These are phyloP conservation scores for Phylloporus sp. DNA, from an alignment of 1,284 basidiomycete species.

Conservation along the genomic window DNA sequence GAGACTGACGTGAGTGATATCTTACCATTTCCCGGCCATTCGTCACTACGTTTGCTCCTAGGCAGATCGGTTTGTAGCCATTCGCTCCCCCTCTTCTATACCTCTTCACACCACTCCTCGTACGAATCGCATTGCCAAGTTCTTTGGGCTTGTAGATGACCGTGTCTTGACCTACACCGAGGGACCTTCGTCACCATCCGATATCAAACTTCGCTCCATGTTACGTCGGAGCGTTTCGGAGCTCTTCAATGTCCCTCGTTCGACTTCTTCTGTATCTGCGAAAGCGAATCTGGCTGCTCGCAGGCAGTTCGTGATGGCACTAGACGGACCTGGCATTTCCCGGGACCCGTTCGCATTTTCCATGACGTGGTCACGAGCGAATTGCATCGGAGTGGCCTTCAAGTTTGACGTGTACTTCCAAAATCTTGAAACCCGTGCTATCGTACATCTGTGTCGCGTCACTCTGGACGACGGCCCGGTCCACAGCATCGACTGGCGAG, in stretches of 20 bases:
- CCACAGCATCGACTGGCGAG: slow-evolving; percentile 46
- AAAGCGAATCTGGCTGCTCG: slow-evolving; percentile 46
- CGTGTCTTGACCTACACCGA: slow-evolving; percentile 47
- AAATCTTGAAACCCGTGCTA: slow-evolving; percentile 48
- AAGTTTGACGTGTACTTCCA: slow-evolving; percentile 52
- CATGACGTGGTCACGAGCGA: slow-evolving; percentile 49
- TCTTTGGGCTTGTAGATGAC: slow-evolving; percentile 51
- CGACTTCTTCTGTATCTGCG: slow-evolving; percentile 44
- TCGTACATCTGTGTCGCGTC: slow-evolving; percentile 46
- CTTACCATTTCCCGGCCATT: slow-evolving; percentile 4
- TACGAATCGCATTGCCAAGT: slow-evolving; percentile 50
- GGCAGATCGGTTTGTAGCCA: slow-evolving; percentile 53
- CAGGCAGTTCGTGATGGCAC: slow-evolving; percentile 51
- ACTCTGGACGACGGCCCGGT: slow-evolving; percentile 35
- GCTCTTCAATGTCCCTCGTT: slow-evolving; percentile 41
- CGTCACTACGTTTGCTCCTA: slow-evolving; percentile 21
- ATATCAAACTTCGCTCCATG: slow-evolving; percentile 39
- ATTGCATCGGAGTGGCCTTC: slow-evolving; percentile 53
- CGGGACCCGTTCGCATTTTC: slow-evolving; percentile 50
- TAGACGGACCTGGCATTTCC: slow-evolving; percentile 54
- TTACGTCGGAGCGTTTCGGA: slow-evolving; percentile 44
- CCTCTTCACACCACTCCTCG: slow-evolving; percentile 52
- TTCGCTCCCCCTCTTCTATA: slow-evolving; percentile 41
- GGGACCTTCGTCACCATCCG: slow-evolving; percentile 28
- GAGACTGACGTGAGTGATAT: slow-evolving; percentile 34